phyloP scores from a whole-genome alignment of 352 stramenopile genomes.

The Ophiocytium majus region DNA sequence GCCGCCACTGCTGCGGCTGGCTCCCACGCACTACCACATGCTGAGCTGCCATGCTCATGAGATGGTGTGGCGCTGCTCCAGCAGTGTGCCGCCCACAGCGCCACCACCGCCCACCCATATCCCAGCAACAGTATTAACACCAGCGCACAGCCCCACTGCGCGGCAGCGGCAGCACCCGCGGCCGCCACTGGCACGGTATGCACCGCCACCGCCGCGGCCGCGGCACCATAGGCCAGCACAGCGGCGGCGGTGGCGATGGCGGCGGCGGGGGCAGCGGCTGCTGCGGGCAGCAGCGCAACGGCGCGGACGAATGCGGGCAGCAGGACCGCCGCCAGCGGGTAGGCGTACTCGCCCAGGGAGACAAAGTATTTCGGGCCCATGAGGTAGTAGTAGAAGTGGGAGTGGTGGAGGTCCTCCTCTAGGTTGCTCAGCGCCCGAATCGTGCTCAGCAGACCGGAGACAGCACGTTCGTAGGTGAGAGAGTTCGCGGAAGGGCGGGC shows the following conservation, averaged over 20 bases:
- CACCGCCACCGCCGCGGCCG: too few relatives aligned
- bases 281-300: not conserved
- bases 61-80: too few relatives aligned
- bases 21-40: too few relatives aligned
- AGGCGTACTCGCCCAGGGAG: constrained; percentile 54
- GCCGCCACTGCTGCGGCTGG: not conserved
- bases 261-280: not conserved
- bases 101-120: not conserved
- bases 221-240: too few relatives aligned
- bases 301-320: constrained; percentile 23
- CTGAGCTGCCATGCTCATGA: too few relatives aligned
- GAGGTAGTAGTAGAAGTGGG: constrained; percentile 53
- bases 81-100: not conserved
- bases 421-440: constrained; percentile 50
- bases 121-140: too few relatives aligned
- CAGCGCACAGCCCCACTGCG: too few relatives aligned
- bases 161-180: not conserved
- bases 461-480: constrained; percentile 11
- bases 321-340: constrained; percentile 44
- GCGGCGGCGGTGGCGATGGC: too few relatives aligned
- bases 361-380: constrained; percentile 46
- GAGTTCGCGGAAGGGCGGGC: not conserved
- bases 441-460: constrained; percentile 30
- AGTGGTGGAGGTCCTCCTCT: constrained; percentile 56
- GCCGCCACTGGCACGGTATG: not conserved